Conservation (phyloP, 2,329 filamentous ascomycete genomes). For the Setomelanomma holmii region DNA sequence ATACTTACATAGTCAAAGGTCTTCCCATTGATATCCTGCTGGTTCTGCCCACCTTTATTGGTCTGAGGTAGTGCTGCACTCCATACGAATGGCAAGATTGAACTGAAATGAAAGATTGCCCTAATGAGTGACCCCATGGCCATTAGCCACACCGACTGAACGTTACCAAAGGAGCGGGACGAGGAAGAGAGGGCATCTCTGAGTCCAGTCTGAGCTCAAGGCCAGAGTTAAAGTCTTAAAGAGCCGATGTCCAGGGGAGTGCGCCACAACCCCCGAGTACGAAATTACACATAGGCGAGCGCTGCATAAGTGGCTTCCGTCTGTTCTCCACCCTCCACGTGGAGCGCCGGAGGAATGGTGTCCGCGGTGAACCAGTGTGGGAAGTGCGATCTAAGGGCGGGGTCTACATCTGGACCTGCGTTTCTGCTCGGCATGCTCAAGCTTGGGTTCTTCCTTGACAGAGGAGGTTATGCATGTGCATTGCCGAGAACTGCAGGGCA, state of each 20-base stretch:
- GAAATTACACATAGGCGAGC: neutral
- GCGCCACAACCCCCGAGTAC: neutral
- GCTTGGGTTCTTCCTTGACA: neutral
- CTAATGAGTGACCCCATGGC: conserved; percentile 1
- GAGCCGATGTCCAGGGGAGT: neutral
- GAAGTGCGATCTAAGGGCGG: neutral
- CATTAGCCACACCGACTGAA: conserved; percentile 4
- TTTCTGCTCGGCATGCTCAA: neutral
- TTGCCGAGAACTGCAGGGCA: neutral
- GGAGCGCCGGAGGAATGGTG: neutral
- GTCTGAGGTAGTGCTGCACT: neutral
- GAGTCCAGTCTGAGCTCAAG: neutral
- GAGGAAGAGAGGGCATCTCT: neutral
- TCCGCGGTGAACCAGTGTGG: neutral
- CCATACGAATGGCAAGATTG: conserved; percentile 21
- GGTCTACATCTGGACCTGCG: neutral
- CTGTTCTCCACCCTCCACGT: neutral
- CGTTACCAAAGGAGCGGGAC: neutral
- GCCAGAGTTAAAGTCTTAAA: neutral
- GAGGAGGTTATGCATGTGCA: neutral
- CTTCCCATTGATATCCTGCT: conserved; percentile 19
- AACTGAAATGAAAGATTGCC: conserved; percentile 20
- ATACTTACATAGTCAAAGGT: conserved; percentile 38
- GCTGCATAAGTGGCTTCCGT: neutral
- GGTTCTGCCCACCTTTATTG: conserved; percentile 14